These are phyloP conservation scores for Blastocystis sp. DNA, from an alignment of 352 stramenopile species.

Conservation along the genomic window DNA sequence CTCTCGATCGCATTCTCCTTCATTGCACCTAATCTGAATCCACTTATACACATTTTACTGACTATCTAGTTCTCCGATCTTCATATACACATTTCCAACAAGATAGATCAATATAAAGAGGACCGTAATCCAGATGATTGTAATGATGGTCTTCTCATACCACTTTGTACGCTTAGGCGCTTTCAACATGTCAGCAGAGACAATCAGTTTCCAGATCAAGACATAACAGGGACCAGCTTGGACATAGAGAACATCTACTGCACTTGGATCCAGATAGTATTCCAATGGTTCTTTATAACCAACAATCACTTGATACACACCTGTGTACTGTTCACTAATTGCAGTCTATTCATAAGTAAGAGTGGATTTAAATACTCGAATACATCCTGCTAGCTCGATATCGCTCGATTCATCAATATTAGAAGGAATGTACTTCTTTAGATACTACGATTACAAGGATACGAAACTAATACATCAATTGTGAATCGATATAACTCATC, in stretches of 20 bases:
- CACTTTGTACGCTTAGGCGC: not conserved
- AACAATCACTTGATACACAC: slow-evolving; percentile 58
- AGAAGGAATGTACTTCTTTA: not conserved
- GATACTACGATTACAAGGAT: not conserved
- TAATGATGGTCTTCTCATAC: not conserved
- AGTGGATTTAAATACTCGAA: not conserved
- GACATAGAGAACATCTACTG: not conserved
- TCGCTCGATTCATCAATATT: not conserved
- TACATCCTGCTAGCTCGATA: not conserved
- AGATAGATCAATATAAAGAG: slow-evolving; percentile 4
- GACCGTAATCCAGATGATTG: not conserved
- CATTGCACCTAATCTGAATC: not conserved
- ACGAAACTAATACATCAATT: not conserved
- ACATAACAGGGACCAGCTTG: not conserved
- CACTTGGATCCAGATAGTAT: not conserved
- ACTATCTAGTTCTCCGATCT: not conserved
- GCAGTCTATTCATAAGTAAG: slow-evolving; percentile 1
- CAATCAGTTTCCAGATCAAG: slow-evolving; percentile 27
- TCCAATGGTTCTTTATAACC: not conserved
- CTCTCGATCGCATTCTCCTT: not conserved
- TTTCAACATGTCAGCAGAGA: slow-evolving; percentile 12
- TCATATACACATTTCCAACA: not conserved
- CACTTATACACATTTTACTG: not conserved
- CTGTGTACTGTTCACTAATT: not conserved
- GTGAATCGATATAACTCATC: slow-evolving; percentile 1